Conservation (phyloP, 192 early-diverging fungal species). For the Bifiguratus adelaidae region DNA sequence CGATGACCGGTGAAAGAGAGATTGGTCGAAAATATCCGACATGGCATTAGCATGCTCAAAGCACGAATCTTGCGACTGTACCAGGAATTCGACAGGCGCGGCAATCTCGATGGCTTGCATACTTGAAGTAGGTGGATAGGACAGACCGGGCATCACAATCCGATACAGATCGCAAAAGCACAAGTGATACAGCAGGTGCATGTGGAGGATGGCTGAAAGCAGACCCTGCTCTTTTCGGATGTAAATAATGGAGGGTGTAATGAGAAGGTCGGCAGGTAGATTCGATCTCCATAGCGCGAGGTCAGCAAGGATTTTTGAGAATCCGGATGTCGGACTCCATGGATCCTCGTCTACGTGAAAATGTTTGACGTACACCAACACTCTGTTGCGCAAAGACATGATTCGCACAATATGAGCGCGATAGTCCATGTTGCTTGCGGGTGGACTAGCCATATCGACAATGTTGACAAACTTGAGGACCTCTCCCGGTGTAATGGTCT, state of each 20-base stretch:
- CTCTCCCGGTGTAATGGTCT: neutral
- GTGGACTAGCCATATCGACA: neutral
- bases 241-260: neutral
- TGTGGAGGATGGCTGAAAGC: neutral
- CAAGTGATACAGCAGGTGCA: conserved; percentile 1
- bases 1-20: neutral
- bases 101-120: conserved; percentile 4
- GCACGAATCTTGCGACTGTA: conserved; percentile 1
- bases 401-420: conserved; percentile 1
- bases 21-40: neutral
- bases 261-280: neutral
- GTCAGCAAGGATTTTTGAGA: neutral
- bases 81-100: conserved; percentile 1
- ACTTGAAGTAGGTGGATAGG: neutral
- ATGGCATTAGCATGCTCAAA: neutral
- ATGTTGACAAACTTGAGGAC: conserved; percentile 3
- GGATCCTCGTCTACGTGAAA: conserved; percentile 3
- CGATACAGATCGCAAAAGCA: conserved; percentile 3
- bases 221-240: conserved; percentile 4
- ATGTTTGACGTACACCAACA: conserved; percentile 1
- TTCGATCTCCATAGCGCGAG: neutral
- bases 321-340: neutral
- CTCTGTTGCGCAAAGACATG: neutral
- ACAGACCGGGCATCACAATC: conserved; percentile 2
- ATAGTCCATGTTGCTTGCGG: conserved; percentile 1